Conservation (phyloP, 2,329 filamentous ascomycete genomes). For the Truncatella angustata region DNA sequence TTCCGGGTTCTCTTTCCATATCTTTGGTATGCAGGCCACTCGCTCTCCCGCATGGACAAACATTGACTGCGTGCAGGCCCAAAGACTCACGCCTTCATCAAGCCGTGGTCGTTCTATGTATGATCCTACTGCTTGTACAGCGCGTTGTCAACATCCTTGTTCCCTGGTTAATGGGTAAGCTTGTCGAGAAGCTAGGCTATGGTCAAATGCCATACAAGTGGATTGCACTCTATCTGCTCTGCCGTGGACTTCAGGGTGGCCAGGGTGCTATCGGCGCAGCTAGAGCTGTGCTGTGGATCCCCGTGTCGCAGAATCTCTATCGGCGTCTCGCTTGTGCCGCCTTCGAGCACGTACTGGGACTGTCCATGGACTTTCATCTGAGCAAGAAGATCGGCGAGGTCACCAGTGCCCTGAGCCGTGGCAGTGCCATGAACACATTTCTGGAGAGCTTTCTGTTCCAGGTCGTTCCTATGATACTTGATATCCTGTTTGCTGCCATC, state of each 20-base stretch:
- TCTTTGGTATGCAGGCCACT: slow-evolving; percentile 31
- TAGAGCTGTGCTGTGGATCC: slow-evolving; percentile 46
- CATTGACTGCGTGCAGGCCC: slow-evolving; percentile 24
- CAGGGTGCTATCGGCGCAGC: slow-evolving; percentile 41
- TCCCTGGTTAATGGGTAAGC: slow-evolving; percentile 38
- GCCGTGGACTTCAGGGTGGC: slow-evolving; percentile 43
- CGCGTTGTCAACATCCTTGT: slow-evolving; percentile 42
- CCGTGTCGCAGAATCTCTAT: slow-evolving; percentile 42
- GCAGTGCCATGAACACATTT: slow-evolving; percentile 47
- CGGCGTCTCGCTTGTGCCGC: slow-evolving; percentile 41
- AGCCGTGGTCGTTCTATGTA: slow-evolving; percentile 36
- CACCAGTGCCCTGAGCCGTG: slow-evolving; percentile 46
- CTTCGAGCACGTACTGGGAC: slow-evolving; percentile 44
- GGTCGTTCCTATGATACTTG: slow-evolving; percentile 48
- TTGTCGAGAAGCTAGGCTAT: slow-evolving; percentile 39
- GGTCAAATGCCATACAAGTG: slow-evolving; percentile 40
- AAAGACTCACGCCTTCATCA: slow-evolving; percentile 40
- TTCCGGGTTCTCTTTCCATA: slow-evolving; percentile 45
- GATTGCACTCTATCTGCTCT: slow-evolving; percentile 42
- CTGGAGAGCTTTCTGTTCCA: slow-evolving; percentile 48
- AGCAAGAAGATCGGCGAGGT: slow-evolving; percentile 52
- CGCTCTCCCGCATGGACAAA: neutral
- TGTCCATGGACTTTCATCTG: slow-evolving; percentile 50
- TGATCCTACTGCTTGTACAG: slow-evolving; percentile 39
- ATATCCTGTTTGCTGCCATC: slow-evolving; percentile 47